Evolutionary conservation across 208 protist genomes (phyloP), one percentile per base, ranked within the genome.

Genomic region (Kentomonas sorsogonicus): DNA sequence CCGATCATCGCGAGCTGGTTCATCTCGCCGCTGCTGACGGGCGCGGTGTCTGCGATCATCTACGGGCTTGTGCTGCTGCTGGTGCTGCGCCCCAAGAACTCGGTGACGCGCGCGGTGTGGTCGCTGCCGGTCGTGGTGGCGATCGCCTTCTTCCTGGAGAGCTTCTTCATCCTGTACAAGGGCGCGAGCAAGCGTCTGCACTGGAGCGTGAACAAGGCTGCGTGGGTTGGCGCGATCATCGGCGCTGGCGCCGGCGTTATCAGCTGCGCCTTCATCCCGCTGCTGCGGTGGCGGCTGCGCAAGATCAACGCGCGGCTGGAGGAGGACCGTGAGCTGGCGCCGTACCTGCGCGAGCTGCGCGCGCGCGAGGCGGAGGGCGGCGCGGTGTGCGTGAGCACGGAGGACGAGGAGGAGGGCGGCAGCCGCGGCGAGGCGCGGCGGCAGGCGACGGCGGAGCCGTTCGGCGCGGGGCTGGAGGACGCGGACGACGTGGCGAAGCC

Each of bases 91-190:
- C 68, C 77, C 1, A 44, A 23, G 26, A 79, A 83, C 68, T 62
- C 61, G 7, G 66, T 72, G 33, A 36, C 57, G 23, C 68, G 77
- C 25, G 77, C 77, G n/a, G 58, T 70, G 22, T 80, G 72, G 53
- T 56, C 63, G 16, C 58, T 85, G 22, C 77, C 77, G 9, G 30
- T 85, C 27, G 69, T 80, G 67, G 66, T 79, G n/a, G 16, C 18
- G 13, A 30, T 85, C 7, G 58, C 77, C 31, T 79, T 79, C 55
- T 85, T 85, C 52, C 60, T 85, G 23, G 77, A 85, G 73, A 53
- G 60, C 10, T 85, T 85, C 69, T 84, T 84, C 39, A 60, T 84
- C 25, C 72, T 84, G 20, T 84, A 69, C 59, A 84, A 84, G 66
- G 77, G 77, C 34, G 77, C 72, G 7, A 61, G 53, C 27, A 68